phyloP scores from a whole-genome alignment of 176 grass and related monocot species.

The Typha latifolia region DNA sequence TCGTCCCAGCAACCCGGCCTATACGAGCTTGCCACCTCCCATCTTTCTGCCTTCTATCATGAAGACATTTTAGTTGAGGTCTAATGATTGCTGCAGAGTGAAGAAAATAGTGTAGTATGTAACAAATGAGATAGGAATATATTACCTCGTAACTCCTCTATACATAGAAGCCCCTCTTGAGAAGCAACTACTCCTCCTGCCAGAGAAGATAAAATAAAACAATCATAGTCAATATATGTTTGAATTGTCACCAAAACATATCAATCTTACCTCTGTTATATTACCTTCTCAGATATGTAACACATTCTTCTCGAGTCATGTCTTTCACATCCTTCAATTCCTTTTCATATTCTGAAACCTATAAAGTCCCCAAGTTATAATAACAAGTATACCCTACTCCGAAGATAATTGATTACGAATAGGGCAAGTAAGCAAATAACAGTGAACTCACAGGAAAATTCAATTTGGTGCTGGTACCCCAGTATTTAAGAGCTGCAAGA shows the following conservation, averaged over 20 bases:
- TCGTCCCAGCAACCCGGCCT: slow-evolving; percentile 76
- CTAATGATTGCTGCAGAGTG: slow-evolving; percentile 7
- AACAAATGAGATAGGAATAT: slow-evolving; percentile 17
- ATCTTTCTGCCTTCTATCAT: slow-evolving; percentile 82
- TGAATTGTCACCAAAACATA: not conserved
- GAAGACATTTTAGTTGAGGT: slow-evolving; percentile 10
- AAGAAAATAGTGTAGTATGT: slow-evolving; percentile 8
- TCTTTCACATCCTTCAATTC: slow-evolving; percentile 55
- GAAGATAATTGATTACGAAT: not conserved
- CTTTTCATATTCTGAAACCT: slow-evolving; percentile 66
- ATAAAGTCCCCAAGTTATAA: slow-evolving; percentile 14
- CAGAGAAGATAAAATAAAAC: slow-evolving; percentile 1
- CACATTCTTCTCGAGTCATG: slow-evolving; percentile 70
- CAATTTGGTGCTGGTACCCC: slow-evolving; percentile 52
- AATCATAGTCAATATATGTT: not conserved
- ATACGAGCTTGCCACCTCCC: slow-evolving; percentile 97
- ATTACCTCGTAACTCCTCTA: slow-evolving; percentile 94
- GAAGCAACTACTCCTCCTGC: slow-evolving; percentile 94
- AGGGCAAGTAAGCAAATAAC: not conserved
- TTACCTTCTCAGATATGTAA: slow-evolving; percentile 90
- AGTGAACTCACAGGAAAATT: slow-evolving; percentile 55
- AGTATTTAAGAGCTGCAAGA: slow-evolving; percentile 93
- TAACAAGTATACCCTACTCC: not conserved
- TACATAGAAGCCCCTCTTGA: slow-evolving; percentile 96
- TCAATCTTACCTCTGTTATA: slow-evolving; percentile 2